These are phyloP conservation scores for Arthrobotrys entomopaga DNA, from an alignment of 2,329 filamentous ascomycete genomes.

Conservation along the genomic window DNA sequence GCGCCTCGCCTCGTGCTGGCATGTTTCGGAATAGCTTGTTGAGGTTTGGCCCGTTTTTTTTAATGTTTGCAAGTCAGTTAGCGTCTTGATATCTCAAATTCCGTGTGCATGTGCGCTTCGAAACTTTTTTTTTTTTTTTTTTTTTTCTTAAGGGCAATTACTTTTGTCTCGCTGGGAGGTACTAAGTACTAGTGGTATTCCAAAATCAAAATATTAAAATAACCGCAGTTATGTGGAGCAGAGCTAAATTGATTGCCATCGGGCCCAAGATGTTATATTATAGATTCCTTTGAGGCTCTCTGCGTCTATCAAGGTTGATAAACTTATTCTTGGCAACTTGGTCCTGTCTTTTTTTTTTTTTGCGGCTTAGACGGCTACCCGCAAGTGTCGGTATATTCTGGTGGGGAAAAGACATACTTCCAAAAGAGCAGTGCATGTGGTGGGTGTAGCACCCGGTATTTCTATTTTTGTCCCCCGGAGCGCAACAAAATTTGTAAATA, in stretches of 20 bases:
- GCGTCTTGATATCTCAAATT: constrained; percentile 47
- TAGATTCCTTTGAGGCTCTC: constrained; percentile 42
- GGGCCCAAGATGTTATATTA: not conserved
- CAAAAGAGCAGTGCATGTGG: too few relatives aligned
- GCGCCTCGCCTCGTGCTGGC: not conserved
- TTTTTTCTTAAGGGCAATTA: too few relatives aligned
- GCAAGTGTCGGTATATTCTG: constrained; percentile 15
- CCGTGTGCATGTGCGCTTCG: not conserved
- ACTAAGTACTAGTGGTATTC: constrained; percentile 13
- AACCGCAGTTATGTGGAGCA: not conserved
- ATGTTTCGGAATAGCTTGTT: not conserved
- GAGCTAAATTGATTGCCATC: not conserved
- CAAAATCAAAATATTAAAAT: constrained; percentile 31
- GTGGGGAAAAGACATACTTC: constrained; percentile 39
- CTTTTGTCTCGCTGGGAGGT: too few relatives aligned
- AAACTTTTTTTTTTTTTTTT: too few relatives aligned
- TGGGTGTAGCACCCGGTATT: constrained; percentile 20
- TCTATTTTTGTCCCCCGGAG: constrained; percentile 53
- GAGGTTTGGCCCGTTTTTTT: not conserved
- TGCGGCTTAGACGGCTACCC: constrained; percentile 46
- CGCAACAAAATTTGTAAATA: constrained; percentile 41
- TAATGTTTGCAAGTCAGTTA: constrained; percentile 36
- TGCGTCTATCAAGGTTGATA: constrained; percentile 20
- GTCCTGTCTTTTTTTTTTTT: constrained; percentile 26
- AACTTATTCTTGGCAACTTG: constrained; percentile 38